Evolutionary conservation across 176 grass and related monocot genomes (phyloP).

Genomic region (Phoenix dactylifera): DNA sequence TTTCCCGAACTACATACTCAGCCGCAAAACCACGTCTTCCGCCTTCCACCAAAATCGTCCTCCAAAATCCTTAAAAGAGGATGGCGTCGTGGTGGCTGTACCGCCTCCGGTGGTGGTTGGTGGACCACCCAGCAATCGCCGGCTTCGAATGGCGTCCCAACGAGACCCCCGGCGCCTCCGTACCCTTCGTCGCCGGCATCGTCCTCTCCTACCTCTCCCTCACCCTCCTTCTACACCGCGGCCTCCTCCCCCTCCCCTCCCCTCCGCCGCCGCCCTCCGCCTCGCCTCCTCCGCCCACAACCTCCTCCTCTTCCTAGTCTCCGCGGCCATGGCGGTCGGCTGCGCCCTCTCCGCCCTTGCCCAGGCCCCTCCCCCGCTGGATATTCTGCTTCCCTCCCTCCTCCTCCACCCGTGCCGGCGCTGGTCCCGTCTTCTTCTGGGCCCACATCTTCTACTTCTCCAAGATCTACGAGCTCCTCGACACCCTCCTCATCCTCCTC

Average conservation of each 20-base stretch:
- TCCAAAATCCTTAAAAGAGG: background rate
- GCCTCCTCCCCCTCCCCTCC: slow-evolving; percentile 42
- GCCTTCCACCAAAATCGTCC: too few relatives aligned
- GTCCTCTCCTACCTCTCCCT: slow-evolving; percentile 58
- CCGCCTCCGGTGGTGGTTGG: slow-evolving; percentile 46
- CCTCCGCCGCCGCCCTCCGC: slow-evolving; percentile 20
- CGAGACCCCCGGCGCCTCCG: slow-evolving; percentile 40
- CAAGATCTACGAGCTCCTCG: slow-evolving; percentile 80
- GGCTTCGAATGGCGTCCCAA: slow-evolving; percentile 58
- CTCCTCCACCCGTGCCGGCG: slow-evolving; percentile 17
- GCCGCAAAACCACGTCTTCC: too few relatives aligned
- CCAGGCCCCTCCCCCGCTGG: slow-evolving; percentile 24
- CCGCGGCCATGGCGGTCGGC: slow-evolving; percentile 57
- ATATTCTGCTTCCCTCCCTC: slow-evolving; percentile 71
- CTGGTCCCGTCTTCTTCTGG: slow-evolving; percentile 84
- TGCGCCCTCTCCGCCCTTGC: slow-evolving; percentile 47
- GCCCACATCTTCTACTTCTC: slow-evolving; percentile 90
- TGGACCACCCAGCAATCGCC: slow-evolving; percentile 57
- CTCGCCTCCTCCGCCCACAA: slow-evolving; percentile 56
- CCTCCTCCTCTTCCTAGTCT: slow-evolving; percentile 50
- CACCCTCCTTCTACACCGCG: slow-evolving; percentile 50
- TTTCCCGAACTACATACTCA: too few relatives aligned
- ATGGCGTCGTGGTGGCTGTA: slow-evolving; percentile 27
- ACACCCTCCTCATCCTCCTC: slow-evolving; percentile 86
- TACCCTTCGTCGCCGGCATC: slow-evolving; percentile 40